Evolutionary conservation across 2,329 filamentous ascomycete genomes (phyloP).

Genomic region (Didymella keratinophila): DNA sequence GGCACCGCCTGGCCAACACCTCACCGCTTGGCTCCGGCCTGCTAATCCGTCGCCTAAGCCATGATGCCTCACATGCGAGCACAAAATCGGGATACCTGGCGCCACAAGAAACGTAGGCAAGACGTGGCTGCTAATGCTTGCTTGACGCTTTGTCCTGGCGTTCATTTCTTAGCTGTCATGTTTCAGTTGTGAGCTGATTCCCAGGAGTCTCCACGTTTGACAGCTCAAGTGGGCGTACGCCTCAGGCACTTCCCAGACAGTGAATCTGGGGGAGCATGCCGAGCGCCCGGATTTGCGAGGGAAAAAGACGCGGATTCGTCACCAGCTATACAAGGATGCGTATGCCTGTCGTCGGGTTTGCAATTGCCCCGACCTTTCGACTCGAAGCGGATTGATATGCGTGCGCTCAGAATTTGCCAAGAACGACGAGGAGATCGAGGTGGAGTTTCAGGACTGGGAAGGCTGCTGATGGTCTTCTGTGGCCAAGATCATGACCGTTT

Average conservation of each 20-base stretch:
- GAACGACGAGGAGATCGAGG: slow-evolving; percentile 15
- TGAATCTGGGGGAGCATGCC: slow-evolving; percentile 18
- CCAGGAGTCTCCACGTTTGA: slow-evolving; percentile 19
- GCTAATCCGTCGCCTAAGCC: slow-evolving; percentile 7
- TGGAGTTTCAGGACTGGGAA: slow-evolving; percentile 12
- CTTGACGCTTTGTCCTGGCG: slow-evolving; percentile 14
- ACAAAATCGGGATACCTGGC: not conserved
- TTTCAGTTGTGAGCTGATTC: slow-evolving; percentile 29
- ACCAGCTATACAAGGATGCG: slow-evolving; percentile 10
- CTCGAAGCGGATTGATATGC: slow-evolving; percentile 10
- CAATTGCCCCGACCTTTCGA: slow-evolving; percentile 6
- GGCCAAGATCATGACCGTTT: slow-evolving; percentile 1
- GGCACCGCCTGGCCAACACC: slow-evolving; percentile 6
- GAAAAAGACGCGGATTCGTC: slow-evolving; percentile 3
- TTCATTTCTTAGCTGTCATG: slow-evolving; percentile 1
- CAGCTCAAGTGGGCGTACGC: slow-evolving; percentile 19
- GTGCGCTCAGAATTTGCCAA: slow-evolving; percentile 16
- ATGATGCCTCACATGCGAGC: slow-evolving; percentile 1
- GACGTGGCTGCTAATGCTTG: slow-evolving; percentile 13
- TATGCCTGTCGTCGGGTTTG: slow-evolving; percentile 20
- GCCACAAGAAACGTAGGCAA: slow-evolving; percentile 22
- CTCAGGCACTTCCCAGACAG: slow-evolving; percentile 7
- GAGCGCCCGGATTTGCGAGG: slow-evolving; percentile 4
- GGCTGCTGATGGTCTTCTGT: slow-evolving; percentile 4
- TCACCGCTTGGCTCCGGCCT: slow-evolving; percentile 12